Evolutionary conservation across 352 stramenopile genomes (phyloP), one percentile per base, ranked within the genome.

Genomic region (Pythium graminicola): DNA sequence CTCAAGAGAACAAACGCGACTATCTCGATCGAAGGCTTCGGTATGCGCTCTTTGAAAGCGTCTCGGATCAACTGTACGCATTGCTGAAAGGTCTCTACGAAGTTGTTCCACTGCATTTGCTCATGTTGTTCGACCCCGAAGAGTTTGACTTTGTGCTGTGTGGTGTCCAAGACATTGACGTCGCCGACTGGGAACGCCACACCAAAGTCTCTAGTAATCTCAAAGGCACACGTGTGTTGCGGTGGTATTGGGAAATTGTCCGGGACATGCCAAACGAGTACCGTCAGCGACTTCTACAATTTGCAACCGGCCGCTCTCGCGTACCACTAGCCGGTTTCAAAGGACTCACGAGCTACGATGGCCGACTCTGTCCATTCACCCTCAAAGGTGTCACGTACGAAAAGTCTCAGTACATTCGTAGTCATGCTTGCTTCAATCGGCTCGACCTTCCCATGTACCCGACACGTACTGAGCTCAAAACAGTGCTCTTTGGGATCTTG

Each of bases 241-340:
- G 63, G 3, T 98, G 93, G 95, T 99, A 98, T 62, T 99, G 96
- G 96, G 96, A 97, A 51, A 89, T 98, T 23, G 81, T 99, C 52
- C 82, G 85, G 19, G 79, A 86, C 39, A 87, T 90, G 76, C 73
- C 81, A 11, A 87, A 85, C 50, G 79, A 90, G 52, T 87, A 92
- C 29, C 70, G 79, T 0, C 70, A 76, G 1, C 72, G 80, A 7
- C 67, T 95, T 39, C 55, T 95, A 11, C 70, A 93, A 24, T 94
- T 95, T 45, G 72, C 79, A 7, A 95, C 85, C 9, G 85, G 85
- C 10, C 90, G 76, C 16, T 77, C 81, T 2, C 82, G 80, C 20
- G 83, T 89, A 5, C 85, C 85, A 33, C 57, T 89, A 26, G 75
- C 72, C 10, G 83, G 83, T 29, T 94, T 94, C 47, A 46, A 60